phyloP scores from a whole-genome alignment of 352 stramenopile genomes.

The Hyaloperonospora brassicae region DNA sequence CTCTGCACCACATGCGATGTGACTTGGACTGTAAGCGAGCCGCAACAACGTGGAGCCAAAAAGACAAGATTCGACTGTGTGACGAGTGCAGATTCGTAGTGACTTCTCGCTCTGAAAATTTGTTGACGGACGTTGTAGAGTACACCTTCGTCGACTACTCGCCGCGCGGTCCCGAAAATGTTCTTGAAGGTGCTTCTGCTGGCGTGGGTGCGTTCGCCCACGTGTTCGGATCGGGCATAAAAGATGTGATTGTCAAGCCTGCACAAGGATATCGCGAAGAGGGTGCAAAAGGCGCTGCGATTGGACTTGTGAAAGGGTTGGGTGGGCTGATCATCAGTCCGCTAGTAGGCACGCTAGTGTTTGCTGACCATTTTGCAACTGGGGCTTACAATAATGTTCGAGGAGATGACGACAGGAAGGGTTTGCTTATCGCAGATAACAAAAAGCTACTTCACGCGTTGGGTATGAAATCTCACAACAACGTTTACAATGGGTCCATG shows the following conservation, averaged over 20 bases:
- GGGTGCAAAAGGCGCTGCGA: conserved; percentile 48
- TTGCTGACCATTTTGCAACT: conserved; percentile 61
- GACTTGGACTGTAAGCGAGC: conserved; percentile 36
- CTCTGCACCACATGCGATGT: conserved; percentile 84
- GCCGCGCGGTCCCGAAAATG: conserved; percentile 44
- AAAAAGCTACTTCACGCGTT: conserved; percentile 35
- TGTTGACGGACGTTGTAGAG: conserved; percentile 37
- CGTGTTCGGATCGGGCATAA: conserved; percentile 53
- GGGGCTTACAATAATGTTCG: conserved; percentile 52
- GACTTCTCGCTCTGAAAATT: conserved; percentile 38
- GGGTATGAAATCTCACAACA: conserved; percentile 30
- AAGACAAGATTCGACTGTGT: conserved; percentile 48
- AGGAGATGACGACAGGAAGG: conserved; percentile 31
- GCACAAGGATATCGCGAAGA: conserved; percentile 50
- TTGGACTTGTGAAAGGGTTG: conserved; percentile 51
- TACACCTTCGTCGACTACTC: conserved; percentile 60
- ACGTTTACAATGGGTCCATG: conserved; percentile 47
- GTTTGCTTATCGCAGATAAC: conserved; percentile 39
- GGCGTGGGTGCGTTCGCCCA: conserved; percentile 54
- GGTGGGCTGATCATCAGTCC: conserved; percentile 45
- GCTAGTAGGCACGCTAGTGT: conserved; percentile 45
- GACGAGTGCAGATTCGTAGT: conserved; percentile 50
- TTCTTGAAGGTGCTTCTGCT: conserved; percentile 39
- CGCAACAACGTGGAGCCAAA: conserved; percentile 51
- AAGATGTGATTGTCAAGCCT: conserved; percentile 55